Evolutionary conservation across 169 alveolate genomes (phyloP), one percentile per base, ranked within the genome.

Genomic region (Plasmodium cynomolgi): DNA sequence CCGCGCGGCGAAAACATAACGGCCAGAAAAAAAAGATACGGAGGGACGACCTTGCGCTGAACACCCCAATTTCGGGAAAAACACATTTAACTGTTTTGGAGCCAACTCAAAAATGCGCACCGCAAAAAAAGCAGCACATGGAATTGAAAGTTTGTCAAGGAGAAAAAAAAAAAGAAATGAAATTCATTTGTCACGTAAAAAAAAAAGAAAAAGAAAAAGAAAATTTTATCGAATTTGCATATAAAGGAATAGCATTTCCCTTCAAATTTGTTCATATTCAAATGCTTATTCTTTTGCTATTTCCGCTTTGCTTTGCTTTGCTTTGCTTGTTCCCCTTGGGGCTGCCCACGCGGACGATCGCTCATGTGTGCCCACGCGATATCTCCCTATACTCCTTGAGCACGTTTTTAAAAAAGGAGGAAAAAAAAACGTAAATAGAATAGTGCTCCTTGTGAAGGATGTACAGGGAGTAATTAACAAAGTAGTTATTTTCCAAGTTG

Each of bases 401-500:
- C 29, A 77, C 93, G 62, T 85, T 85, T 85, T 85, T 85, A 50
- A 85, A 85, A 34, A 85, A 85, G 13, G 93, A 74, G 13, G 93
- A 85, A 23, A 85, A 85, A 77, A 85, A 85, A 20, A 85, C 93
- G 80, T 85, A 85, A 23, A 85, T 85, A 23, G 93, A 85, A 85
- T 85, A 85, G 81, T 85, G 84, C 68, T 85, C 93, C 68, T 85
- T 85, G 34, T 85, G 93, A 50, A 85, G 85, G 39, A 85, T 85
- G 44, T 85, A 77, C 58, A 85, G 68, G 13, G 93, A 85, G 68
- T 85, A 85, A 47, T 85, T 85, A 50, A 85, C 68, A 54, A 85
- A 86, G 44, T 86, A 86, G 33, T 86, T 86, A 56, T 86, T 86
- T 33, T 86, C 93, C 47, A 74, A 75, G 31, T 86, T 86, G 68